Conservation (phyloP, 2,329 filamentous ascomycete species). For the Dactylonectria estremocensis region DNA sequence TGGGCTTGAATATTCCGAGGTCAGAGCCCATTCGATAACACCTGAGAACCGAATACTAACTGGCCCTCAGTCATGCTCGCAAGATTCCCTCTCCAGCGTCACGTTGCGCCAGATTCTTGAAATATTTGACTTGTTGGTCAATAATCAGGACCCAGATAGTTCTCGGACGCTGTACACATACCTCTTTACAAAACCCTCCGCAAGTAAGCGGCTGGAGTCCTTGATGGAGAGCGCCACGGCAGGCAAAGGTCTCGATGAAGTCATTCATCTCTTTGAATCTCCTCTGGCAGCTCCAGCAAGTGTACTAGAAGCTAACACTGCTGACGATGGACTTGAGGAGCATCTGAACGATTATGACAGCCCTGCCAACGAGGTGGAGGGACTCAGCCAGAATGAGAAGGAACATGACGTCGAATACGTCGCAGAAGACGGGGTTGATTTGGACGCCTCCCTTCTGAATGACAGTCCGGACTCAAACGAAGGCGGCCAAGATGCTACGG, state of each 20-base stretch:
- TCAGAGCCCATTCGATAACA: slow-evolving; percentile 46
- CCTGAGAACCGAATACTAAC: slow-evolving; percentile 44
- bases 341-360: slow-evolving; percentile 47
- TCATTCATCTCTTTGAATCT: slow-evolving; percentile 57
- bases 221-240: slow-evolving; percentile 60
- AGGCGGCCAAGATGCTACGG: slow-evolving; percentile 15
- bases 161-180: slow-evolving; percentile 60
- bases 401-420: slow-evolving; percentile 30
- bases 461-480: slow-evolving; percentile 19
- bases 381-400: slow-evolving; percentile 16
- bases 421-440: slow-evolving; percentile 34
- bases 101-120: slow-evolving; percentile 60
- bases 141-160: slow-evolving; percentile 60
- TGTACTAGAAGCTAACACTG: slow-evolving; percentile 34
- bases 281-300: slow-evolving; percentile 39
- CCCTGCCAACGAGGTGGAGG: slow-evolving; percentile 38
- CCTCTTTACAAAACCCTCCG: slow-evolving; percentile 58
- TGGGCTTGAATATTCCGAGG: slow-evolving; percentile 68
- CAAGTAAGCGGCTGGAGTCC: slow-evolving; percentile 57
- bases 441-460: slow-evolving; percentile 26
- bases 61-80: slow-evolving; percentile 52
- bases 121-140: slow-evolving; percentile 60
- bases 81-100: slow-evolving; percentile 53
- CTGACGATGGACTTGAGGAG: slow-evolving; percentile 41
- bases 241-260: slow-evolving; percentile 59